A percentile compares a stretch with the other conserved stretches of the same genome.
Evolutionary conservation across 2,329 filamentous ascomycete genomes (phyloP).

Genomic region (Fusarium xyrophilum): DNA sequence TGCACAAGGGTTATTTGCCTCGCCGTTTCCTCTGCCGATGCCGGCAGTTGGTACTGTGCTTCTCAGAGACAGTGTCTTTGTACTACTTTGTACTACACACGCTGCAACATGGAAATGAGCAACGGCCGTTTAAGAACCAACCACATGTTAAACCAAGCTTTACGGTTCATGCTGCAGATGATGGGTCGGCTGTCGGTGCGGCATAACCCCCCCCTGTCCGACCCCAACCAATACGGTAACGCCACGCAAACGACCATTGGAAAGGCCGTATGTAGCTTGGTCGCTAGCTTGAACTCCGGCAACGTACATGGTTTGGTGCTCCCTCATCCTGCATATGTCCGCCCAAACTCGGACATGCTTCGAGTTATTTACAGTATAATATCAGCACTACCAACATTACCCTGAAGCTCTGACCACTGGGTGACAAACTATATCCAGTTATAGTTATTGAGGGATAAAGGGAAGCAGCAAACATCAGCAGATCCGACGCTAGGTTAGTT

Average conservation of each 20-base stretch:
- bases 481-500: background rate
- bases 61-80: background rate
- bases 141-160: background rate
- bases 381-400: background rate
- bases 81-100: background rate
- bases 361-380: background rate
- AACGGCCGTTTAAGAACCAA: background rate
- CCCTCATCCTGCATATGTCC: background rate
- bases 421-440: background rate
- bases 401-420: background rate
- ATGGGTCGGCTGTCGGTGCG: background rate
- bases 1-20: background rate
- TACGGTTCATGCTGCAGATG: background rate
- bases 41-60: background rate
- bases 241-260: background rate
- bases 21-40: background rate
- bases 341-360: background rate
- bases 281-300: background rate
- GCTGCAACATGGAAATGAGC: background rate
- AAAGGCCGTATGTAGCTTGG: background rate
- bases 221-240: background rate
- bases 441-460: constrained; percentile 1
- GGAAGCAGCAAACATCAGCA: background rate
- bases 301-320: no score
- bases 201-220: background rate